Conservation (phyloP, 495 filamentous ascomycete species). For the Xylaria grammica region DNA sequence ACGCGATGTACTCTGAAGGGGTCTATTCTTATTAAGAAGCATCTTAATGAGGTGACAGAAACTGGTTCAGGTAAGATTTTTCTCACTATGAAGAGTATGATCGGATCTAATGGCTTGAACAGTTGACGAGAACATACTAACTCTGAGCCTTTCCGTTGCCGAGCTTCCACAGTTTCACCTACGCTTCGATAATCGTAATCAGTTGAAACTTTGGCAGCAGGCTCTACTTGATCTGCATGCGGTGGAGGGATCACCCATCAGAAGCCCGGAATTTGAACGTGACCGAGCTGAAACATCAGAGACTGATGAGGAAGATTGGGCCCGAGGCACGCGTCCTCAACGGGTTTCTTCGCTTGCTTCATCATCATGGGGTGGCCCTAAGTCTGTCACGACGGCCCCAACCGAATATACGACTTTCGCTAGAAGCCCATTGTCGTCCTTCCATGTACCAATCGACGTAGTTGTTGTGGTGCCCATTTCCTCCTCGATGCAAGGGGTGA, state of each 20-base stretch:
- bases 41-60: constrained; percentile 86
- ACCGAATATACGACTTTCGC: constrained; percentile 79
- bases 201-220: constrained; percentile 91
- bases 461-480: constrained; percentile 97
- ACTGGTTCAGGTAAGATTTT: constrained; percentile 47
- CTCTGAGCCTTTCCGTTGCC: constrained; percentile 86
- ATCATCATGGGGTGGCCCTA: constrained; percentile 79
- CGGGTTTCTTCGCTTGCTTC: constrained; percentile 86
- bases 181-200: constrained; percentile 81
- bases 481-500: constrained; percentile 98
- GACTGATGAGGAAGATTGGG: constrained; percentile 90
- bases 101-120: constrained; percentile 38
- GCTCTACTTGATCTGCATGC: constrained; percentile 84
- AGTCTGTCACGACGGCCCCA: constrained; percentile 74
- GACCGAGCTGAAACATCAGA: constrained; percentile 78
- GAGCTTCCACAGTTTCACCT: constrained; percentile 98
- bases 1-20: constrained; percentile 91
- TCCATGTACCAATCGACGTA: constrained; percentile 93
- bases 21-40: constrained; percentile 98
- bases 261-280: constrained; percentile 66
- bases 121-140: constrained; percentile 81
- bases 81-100: constrained; percentile 25
- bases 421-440: constrained; percentile 59
- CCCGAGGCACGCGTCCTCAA: constrained; percentile 70
- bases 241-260: constrained; percentile 61